A percentile compares a stretch with the other conserved stretches of the same genome.
These are phyloP conservation scores for Vickermania spadyakhi DNA, from an alignment of 208 protist species.

Conservation along the genomic window DNA sequence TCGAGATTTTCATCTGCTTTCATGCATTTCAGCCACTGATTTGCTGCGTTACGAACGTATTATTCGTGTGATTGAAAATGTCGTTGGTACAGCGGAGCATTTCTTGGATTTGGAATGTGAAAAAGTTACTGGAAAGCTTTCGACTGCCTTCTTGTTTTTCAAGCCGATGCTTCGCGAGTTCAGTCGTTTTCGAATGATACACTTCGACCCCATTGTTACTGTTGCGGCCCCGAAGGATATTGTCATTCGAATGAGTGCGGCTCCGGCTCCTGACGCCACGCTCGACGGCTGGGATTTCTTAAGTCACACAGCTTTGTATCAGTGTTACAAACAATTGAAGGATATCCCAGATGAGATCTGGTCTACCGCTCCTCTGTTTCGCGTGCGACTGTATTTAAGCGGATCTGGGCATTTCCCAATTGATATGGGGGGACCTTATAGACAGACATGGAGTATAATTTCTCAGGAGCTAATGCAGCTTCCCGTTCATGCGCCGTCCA, in stretches of 20 bases:
- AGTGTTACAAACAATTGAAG: constrained; percentile 85
- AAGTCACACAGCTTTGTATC: constrained; percentile 66
- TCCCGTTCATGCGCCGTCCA: constrained; percentile 75
- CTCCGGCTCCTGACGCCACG: constrained; percentile 69
- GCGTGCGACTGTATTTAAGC: constrained; percentile 76
- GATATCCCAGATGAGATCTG: constrained; percentile 55
- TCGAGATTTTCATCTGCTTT: constrained; percentile 36
- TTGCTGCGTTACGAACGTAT: constrained; percentile 44
- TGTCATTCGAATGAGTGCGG: constrained; percentile 60
- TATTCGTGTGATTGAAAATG: constrained; percentile 75
- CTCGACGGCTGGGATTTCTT: constrained; percentile 65
- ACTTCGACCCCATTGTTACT: constrained; percentile 46
- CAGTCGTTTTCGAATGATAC: constrained; percentile 62
- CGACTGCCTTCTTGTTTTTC: constrained; percentile 63
- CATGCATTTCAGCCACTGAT: constrained; percentile 18
- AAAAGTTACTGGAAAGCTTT: constrained; percentile 48
- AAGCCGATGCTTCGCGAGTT: constrained; percentile 76
- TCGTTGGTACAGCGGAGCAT: constrained; percentile 76
- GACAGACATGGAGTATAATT: constrained; percentile 85
- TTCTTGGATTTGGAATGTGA: constrained; percentile 83
- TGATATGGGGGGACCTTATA: constrained; percentile 85
- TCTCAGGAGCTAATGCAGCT: constrained; percentile 82
- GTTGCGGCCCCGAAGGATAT: constrained; percentile 28
- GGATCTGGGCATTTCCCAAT: constrained; percentile 64
- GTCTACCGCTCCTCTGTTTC: constrained; percentile 61